Evolutionary conservation across 768 basidiomycete genomes (phyloP).

Genomic region (Boletus vermiculosoides): DNA sequence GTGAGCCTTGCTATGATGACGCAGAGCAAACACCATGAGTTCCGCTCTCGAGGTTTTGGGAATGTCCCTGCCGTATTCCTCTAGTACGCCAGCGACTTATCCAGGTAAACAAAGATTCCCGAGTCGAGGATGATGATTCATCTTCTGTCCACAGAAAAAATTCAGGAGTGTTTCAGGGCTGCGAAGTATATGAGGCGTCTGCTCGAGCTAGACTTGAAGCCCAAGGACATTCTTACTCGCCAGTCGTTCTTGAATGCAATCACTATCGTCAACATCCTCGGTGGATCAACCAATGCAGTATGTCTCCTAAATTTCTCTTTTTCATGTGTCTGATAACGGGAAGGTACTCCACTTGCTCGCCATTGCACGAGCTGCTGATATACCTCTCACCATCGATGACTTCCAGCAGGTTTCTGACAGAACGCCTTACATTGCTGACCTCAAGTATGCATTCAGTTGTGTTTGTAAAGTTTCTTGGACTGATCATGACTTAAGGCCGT

Average conservation of each 20-base stretch:
- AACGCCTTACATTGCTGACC: constrained; percentile 83
- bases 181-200: constrained; percentile 74
- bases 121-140: background rate
- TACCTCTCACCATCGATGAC: constrained; percentile 77
- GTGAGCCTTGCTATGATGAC: background rate
- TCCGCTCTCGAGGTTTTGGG: constrained; percentile 81
- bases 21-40: constrained; percentile 85
- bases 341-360: constrained; percentile 83
- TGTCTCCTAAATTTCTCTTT: constrained; percentile 19
- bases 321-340: constrained; percentile 3
- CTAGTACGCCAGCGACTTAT: constrained; percentile 69
- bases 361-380: constrained; percentile 78
- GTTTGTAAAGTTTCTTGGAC: background rate
- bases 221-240: constrained; percentile 71
- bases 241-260: constrained; percentile 83
- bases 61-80: constrained; percentile 81
- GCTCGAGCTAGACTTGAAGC: constrained; percentile 77
- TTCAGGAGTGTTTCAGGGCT: constrained; percentile 77
- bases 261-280: constrained; percentile 71
- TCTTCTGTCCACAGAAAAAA: constrained; percentile 53
- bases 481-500: constrained; percentile 49
- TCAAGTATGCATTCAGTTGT: constrained; percentile 49
- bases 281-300: constrained; percentile 88
- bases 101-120: constrained; percentile 44
- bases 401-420: constrained; percentile 79